Evolutionary conservation across 2,329 filamentous ascomycete species (phyloP).

Genomic region (Graphilbum ipis-grandicollis): DNA sequence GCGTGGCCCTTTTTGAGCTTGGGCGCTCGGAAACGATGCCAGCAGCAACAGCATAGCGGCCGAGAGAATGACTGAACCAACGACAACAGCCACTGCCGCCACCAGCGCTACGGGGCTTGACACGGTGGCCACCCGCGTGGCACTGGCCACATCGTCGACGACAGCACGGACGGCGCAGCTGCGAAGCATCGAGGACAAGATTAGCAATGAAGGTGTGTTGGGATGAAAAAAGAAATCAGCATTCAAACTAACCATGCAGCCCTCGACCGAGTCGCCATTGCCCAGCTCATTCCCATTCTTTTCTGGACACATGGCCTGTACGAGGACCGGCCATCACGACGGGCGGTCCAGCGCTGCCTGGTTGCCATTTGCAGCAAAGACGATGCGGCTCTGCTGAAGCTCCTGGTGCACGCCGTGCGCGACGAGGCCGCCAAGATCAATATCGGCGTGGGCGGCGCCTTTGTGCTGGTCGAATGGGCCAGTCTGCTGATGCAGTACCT

Average conservation of each 20-base stretch:
- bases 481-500: constrained; percentile 60
- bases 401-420: constrained; percentile 50
- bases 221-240: not conserved
- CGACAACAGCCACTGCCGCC: constrained; percentile 20
- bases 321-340: constrained; percentile 66
- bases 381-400: constrained; percentile 39
- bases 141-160: constrained; percentile 46
- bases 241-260: constrained; percentile 15
- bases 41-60: constrained; percentile 4
- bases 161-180: constrained; percentile 35
- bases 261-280: constrained; percentile 29
- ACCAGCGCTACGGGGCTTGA: constrained; percentile 4
- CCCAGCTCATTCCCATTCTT: constrained; percentile 49
- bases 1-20: too few species aligned
- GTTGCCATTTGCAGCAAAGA: constrained; percentile 39
- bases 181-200: constrained; percentile 35
- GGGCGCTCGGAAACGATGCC: constrained; percentile 6
- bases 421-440: constrained; percentile 59
- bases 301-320: constrained; percentile 83
- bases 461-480: constrained; percentile 84
- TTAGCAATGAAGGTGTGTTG: constrained; percentile 33
- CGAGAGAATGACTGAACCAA: constrained; percentile 31
- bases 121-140: constrained; percentile 12
- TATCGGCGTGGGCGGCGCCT: constrained; percentile 65
- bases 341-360: constrained; percentile 70